Conservation (phyloP, 345 rosid genomes). For the Corchorus olitorius region DNA sequence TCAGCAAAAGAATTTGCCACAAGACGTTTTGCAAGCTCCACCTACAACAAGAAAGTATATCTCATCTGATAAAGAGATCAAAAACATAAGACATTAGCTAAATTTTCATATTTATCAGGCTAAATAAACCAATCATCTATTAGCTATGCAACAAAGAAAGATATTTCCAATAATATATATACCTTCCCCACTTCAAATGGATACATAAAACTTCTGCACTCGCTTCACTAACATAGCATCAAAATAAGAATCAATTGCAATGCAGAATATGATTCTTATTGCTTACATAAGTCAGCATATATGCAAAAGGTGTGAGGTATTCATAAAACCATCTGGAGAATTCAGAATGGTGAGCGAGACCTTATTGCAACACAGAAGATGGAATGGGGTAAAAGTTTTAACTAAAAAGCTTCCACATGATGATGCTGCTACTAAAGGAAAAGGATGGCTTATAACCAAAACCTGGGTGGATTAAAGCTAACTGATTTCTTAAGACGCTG, state of each 20-base stretch:
- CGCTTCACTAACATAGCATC: neutral
- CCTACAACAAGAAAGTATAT: constrained; percentile 34
- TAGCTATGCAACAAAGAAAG: neutral
- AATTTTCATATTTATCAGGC: neutral
- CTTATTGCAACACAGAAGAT: no score
- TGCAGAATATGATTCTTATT: no score
- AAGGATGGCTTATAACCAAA: no score
- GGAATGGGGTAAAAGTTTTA: no score
- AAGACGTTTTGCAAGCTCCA: constrained; percentile 76
- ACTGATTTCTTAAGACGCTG: no score
- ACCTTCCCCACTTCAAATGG: neutral
- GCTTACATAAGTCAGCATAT: neutral
- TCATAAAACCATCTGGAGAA: no score
- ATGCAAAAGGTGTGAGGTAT: no score
- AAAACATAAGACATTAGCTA: neutral
- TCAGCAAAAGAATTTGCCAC: constrained; percentile 82
- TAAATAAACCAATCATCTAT: neutral
- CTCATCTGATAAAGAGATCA: neutral
- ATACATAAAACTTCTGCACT: neutral
- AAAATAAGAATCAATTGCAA: neutral
- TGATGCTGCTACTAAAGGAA: no score
- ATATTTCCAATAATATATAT: neutral
- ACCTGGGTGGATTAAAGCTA: no score
- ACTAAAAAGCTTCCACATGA: no score
- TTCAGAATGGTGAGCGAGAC: no score